Conservation (phyloP, 345 rosid species). For the Syzygium oleosum region DNA sequence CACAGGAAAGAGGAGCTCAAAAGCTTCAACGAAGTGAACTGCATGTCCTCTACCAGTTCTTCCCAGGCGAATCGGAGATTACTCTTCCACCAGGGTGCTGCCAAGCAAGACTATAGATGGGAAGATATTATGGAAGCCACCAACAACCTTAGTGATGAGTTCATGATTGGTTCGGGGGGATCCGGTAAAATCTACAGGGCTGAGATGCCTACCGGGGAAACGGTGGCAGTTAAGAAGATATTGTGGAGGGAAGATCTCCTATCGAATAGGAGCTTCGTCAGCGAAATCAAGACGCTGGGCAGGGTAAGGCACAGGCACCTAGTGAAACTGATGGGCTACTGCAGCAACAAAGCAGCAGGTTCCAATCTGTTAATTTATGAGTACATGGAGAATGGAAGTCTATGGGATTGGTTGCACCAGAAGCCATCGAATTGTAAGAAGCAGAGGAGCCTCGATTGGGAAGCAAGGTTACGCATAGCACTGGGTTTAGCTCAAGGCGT, state of each 20-base stretch:
- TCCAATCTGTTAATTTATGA: conserved; percentile 78
- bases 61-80: conserved; percentile 57
- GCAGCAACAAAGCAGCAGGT: conserved; percentile 57
- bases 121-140: conserved; percentile 88
- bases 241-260: conserved; percentile 63
- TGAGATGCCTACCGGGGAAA: conserved; percentile 55
- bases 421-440: conserved; percentile 28
- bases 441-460: conserved; percentile 68
- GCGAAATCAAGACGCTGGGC: conserved; percentile 81
- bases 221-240: conserved; percentile 79
- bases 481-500: conserved; percentile 86
- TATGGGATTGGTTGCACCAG: conserved; percentile 89
- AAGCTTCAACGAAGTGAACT: conserved; percentile 32
- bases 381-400: conserved; percentile 91
- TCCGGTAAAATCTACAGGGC: conserved; percentile 83
- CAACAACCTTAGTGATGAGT: conserved; percentile 59
- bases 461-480: conserved; percentile 66
- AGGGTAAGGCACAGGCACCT: conserved; percentile 77
- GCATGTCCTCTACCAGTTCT: conserved; percentile 51
- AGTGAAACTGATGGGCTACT: conserved; percentile 83
- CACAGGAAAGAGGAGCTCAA: conserved; percentile 35
- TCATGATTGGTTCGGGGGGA: conserved; percentile 87
- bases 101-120: conserved; percentile 66
- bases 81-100: conserved; percentile 45
- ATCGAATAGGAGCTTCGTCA: conserved; percentile 71